Conservation (phyloP, 176 grass and related monocot genomes). For the Musa schizocarpa region DNA sequence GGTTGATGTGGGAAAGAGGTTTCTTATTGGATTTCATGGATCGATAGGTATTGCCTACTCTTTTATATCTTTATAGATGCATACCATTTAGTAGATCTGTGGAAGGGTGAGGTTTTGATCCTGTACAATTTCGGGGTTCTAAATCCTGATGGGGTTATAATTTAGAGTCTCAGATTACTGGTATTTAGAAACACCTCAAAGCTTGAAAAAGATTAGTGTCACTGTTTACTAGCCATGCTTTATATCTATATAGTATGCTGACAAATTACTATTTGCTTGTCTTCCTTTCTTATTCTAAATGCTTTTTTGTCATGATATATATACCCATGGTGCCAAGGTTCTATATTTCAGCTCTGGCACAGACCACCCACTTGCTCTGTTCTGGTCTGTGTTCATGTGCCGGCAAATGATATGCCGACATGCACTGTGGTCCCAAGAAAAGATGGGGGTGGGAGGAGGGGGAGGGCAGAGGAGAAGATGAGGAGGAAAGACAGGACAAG, state of each 20-base stretch:
- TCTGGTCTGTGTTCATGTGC: too few species aligned
- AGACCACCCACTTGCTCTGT: too few species aligned
- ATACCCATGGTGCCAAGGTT: too few species aligned
- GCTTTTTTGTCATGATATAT: not conserved
- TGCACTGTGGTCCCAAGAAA: too few species aligned
- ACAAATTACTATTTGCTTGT: not conserved
- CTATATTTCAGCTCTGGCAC: too few species aligned
- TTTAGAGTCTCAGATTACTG: not conserved
- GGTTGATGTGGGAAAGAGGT: slow-evolving; percentile 36
- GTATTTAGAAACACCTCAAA: not conserved
- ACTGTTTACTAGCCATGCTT: not conserved
- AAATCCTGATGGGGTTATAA: not conserved
- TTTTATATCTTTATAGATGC: not conserved
- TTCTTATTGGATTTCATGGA: slow-evolving; percentile 36
- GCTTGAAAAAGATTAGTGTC: not conserved
- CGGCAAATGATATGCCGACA: too few species aligned
- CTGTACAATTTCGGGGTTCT: not conserved
- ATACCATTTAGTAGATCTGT: too few species aligned
- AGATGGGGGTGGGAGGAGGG: too few species aligned
- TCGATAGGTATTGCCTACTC: slow-evolving; percentile 36
- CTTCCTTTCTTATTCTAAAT: not conserved
- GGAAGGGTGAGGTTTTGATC: not conserved
- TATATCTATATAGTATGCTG: not conserved
- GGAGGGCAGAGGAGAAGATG: too few species aligned
- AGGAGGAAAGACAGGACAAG: too few species aligned